Percentiles rank a stretch among this genome's conserved stretches.
phyloP scores from a whole-genome alignment of 331 rosid species.

The Malus hybrid region DNA sequence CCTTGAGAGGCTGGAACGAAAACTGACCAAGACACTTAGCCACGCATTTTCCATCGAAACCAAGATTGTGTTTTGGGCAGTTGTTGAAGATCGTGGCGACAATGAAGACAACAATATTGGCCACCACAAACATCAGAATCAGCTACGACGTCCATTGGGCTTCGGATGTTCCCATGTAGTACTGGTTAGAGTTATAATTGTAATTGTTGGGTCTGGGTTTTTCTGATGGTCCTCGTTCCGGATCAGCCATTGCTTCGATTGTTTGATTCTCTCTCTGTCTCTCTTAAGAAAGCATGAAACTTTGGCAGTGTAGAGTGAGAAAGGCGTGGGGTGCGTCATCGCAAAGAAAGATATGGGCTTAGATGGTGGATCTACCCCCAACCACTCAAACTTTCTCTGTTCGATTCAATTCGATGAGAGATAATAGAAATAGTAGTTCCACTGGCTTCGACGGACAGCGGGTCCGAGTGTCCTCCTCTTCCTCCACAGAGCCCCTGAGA shows the following conservation, averaged over 20 bases:
- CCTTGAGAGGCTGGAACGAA: conserved; percentile 32
- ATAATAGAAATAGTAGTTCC: too few species aligned
- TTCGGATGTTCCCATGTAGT: conserved; percentile 24
- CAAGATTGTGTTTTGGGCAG: conserved; percentile 28
- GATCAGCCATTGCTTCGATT: conserved; percentile 31
- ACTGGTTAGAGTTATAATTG: conserved; percentile 11
- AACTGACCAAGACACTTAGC: conserved; percentile 34
- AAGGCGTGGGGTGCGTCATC: background rate
- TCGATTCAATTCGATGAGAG: too few species aligned
- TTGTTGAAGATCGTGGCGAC: conserved; percentile 32
- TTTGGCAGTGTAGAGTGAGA: background rate
- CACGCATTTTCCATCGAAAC: conserved; percentile 19
- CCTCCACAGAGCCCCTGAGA: too few species aligned
- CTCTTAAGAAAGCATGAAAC: background rate
- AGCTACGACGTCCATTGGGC: conserved; percentile 43
- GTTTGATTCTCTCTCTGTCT: background rate
- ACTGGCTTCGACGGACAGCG: too few species aligned
- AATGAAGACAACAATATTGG: conserved; percentile 31
- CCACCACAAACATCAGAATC: conserved; percentile 40
- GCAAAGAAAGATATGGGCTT: too few species aligned
- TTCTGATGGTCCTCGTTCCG: conserved; percentile 33
- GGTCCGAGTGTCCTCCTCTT: too few species aligned
- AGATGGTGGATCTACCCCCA: too few species aligned
- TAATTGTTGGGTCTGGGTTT: conserved; percentile 12
- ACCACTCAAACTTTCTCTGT: too few species aligned